These are phyloP conservation scores for Chalaropsis ovoidea DNA, from an alignment of 2,329 filamentous ascomycete species.

Conservation along the genomic window DNA sequence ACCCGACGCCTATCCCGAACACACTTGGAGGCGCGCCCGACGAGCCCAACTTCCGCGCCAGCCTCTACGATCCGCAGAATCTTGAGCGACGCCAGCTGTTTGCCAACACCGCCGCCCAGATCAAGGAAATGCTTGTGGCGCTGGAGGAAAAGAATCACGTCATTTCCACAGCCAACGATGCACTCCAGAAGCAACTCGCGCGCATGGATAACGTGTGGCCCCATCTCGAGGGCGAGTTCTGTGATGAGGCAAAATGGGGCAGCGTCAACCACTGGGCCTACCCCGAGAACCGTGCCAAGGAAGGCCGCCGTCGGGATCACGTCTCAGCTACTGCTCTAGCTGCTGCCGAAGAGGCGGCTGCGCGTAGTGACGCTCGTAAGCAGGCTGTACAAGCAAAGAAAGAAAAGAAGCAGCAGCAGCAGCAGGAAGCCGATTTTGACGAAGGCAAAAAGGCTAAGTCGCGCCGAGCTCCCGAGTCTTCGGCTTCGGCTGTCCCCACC, in stretches of 20 bases:
- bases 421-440: slow-evolving; percentile 35
- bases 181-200: slow-evolving; percentile 70
- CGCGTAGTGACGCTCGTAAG: slow-evolving; percentile 73
- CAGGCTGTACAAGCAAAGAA: slow-evolving; percentile 71
- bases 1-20: slow-evolving; percentile 35
- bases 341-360: slow-evolving; percentile 72
- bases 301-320: slow-evolving; percentile 66
- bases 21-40: slow-evolving; percentile 33
- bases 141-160: slow-evolving; percentile 98
- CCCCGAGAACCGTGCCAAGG: slow-evolving; percentile 67
- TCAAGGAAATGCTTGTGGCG: slow-evolving; percentile 76
- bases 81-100: slow-evolving; percentile 63
- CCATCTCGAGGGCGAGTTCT: slow-evolving; percentile 78
- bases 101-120: slow-evolving; percentile 63
- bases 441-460: slow-evolving; percentile 52
- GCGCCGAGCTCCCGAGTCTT: slow-evolving; percentile 20
- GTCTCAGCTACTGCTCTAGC: slow-evolving; percentile 68
- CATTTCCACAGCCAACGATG: slow-evolving; percentile 82
- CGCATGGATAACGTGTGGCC: slow-evolving; percentile 83
- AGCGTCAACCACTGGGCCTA: slow-evolving; percentile 94
- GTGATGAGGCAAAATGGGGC: slow-evolving; percentile 86
- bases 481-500: slow-evolving; percentile 47
- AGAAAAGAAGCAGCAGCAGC: slow-evolving; percentile 54
- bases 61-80: slow-evolving; percentile 15
- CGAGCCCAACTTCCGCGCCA: slow-evolving; percentile 27